Conservation (phyloP, 352 stramenopile species). For the Globisporangium paddicum region DNA sequence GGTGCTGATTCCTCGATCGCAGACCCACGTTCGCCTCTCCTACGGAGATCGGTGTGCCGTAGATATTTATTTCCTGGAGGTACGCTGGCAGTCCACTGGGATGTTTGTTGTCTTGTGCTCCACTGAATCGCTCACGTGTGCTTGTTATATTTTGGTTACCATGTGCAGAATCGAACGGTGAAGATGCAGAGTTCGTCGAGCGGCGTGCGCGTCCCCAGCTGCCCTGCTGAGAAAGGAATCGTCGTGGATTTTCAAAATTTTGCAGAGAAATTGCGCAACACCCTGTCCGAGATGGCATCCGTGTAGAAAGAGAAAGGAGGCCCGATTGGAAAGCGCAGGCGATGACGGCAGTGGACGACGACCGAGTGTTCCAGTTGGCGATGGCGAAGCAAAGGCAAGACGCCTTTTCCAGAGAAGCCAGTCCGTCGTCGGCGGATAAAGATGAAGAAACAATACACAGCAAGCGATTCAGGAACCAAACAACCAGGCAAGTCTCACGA, state of each 20-base stretch:
- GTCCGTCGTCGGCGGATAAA: background rate
- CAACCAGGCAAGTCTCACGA: background rate
- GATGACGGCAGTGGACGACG: background rate
- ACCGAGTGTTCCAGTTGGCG: background rate
- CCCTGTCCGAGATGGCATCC: slow-evolving; percentile 84
- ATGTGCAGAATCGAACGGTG: slow-evolving; percentile 65
- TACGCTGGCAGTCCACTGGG: slow-evolving; percentile 8
- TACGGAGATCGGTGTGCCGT: slow-evolving; percentile 83
- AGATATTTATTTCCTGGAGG: slow-evolving; percentile 91
- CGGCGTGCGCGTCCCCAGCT: slow-evolving; percentile 74
- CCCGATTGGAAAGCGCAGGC: background rate
- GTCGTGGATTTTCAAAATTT: slow-evolving; percentile 73
- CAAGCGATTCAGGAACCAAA: background rate
- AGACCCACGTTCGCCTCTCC: slow-evolving; percentile 78
- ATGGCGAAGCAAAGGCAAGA: background rate
- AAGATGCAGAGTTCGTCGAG: slow-evolving; percentile 80
- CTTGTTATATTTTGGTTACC: too few species aligned
- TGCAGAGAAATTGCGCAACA: slow-evolving; percentile 77
- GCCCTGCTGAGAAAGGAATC: slow-evolving; percentile 62
- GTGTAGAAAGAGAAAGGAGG: slow-evolving; percentile 26
- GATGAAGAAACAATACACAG: slow-evolving; percentile 5
- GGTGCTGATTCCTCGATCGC: slow-evolving; percentile 79
- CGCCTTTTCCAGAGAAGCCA: background rate
- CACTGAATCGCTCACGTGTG: too few species aligned
- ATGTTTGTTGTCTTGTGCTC: too few species aligned